phyloP scores from a whole-genome alignment of 2,329 filamentous ascomycete genomes.

The Phyllosticta citribraziliensis region DNA sequence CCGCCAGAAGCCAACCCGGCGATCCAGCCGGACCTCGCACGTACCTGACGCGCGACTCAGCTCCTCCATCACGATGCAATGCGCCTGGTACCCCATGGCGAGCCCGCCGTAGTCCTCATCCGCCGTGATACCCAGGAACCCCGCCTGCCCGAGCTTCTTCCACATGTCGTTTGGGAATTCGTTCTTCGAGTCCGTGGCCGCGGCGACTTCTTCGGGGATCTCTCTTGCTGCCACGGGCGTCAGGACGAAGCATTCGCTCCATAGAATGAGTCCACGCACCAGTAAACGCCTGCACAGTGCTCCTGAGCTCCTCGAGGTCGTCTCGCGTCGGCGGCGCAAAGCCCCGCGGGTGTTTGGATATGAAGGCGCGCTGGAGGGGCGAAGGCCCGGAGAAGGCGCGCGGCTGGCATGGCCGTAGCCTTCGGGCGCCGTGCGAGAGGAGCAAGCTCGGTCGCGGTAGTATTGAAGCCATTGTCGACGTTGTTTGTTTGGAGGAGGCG shows the following conservation, averaged over 20 bases:
- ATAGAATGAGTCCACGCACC: slow-evolving; percentile 25
- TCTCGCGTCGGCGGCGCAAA: slow-evolving; percentile 59
- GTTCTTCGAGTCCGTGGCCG: slow-evolving; percentile 75
- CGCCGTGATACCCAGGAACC: slow-evolving; percentile 83
- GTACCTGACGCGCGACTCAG: slow-evolving; percentile 71
- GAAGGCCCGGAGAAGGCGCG: background rate
- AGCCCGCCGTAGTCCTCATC: slow-evolving; percentile 87
- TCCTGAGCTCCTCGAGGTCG: slow-evolving; percentile 71
- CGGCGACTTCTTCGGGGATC: slow-evolving; percentile 73
- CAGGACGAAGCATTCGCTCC: background rate
- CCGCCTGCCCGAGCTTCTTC: slow-evolving; percentile 85
- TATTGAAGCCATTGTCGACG: slow-evolving; percentile 1
- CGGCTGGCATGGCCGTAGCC: background rate
- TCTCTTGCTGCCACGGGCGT: slow-evolving; percentile 51
- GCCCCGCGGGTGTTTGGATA: slow-evolving; percentile 52
- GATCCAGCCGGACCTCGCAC: background rate
- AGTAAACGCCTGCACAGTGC: slow-evolving; percentile 80
- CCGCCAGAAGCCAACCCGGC: background rate
- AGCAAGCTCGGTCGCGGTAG: background rate
- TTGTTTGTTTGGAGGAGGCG: background rate
- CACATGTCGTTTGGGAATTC: slow-evolving; percentile 87
- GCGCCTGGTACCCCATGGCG: slow-evolving; percentile 90
- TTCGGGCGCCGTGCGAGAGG: slow-evolving; percentile 2
- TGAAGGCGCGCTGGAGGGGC: background rate
- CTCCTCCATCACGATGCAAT: slow-evolving; percentile 93